Evolutionary conservation across 2,329 filamentous ascomycete genomes (phyloP), one percentile per base, ranked within the genome.

Genomic region (Hawksworthiomyces lignivorus): DNA sequence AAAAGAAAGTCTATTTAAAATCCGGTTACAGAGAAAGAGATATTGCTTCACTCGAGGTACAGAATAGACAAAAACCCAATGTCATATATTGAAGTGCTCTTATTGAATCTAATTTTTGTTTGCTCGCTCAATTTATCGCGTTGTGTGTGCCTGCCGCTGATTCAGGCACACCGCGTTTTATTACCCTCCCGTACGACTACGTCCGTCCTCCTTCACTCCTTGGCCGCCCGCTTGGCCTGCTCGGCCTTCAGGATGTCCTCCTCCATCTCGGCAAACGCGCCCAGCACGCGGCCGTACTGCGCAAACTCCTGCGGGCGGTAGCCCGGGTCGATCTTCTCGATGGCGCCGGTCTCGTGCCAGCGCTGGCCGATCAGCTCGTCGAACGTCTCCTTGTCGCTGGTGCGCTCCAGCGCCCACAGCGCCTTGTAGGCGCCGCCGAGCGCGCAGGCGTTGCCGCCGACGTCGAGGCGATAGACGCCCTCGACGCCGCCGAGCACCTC

Each of bases 341-440:
- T 82, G 50, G 89, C 87, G 1, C 80, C 81, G 50, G 83, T 81
- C 63, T 95, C 90, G 47, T 77, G 78, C 92, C 92, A 98, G 48
- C 92, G 72, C 56, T 69, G 69, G 7, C 84, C 87, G 48, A 98
- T 82, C 49, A 95, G 70, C 47, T 90, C 82, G 58, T 97, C 92
- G 64, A 97, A 97, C 4, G 75, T 86, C 73, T 94, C 81, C 15
- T 69, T 72, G 2, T 65, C 60, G 19, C 62, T 61, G 18, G 42
- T n/a, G 36, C 85, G 69, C 68, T 92, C 87, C 42, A 87, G 70
- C 1, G 84, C 88, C 92, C 92, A 98, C 0, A 94, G 81, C 12
- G 92, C 90, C 67, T 97, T 97, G 65, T 97, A 96, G 20, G 90
- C 90, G 7, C 87, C 87, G 12, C 92, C 92, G 12, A 97, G 66